phyloP scores from a whole-genome alignment of 2,329 filamentous ascomycete genomes.

The Fonsecaea multimorphosa region DNA sequence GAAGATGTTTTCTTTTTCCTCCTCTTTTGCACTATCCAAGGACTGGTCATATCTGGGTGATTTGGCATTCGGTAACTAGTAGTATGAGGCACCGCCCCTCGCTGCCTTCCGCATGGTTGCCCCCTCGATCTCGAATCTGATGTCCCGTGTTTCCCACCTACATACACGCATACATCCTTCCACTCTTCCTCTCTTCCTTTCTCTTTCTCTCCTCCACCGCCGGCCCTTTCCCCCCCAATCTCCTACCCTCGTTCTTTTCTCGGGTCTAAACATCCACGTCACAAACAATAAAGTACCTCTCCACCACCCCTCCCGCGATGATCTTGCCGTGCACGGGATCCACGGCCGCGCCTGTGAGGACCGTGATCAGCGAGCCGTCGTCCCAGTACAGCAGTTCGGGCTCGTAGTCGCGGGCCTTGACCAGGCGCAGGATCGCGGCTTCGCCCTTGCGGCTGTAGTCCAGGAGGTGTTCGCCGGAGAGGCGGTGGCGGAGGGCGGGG shows the following conservation, averaged over 20 bases:
- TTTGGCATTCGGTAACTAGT: too few relatives aligned
- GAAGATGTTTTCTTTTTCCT: too few relatives aligned
- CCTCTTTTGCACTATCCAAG: too few relatives aligned
- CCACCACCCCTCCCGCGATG: slow-evolving; percentile 33
- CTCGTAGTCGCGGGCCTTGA: slow-evolving; percentile 29
- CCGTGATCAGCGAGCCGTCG: slow-evolving; percentile 28
- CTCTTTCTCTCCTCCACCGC: neutral
- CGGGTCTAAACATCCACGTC: slow-evolving; percentile 13
- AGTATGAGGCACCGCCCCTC: too few relatives aligned
- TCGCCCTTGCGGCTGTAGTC: slow-evolving; percentile 15
- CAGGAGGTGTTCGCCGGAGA: slow-evolving; percentile 17
- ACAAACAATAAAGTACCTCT: slow-evolving; percentile 31
- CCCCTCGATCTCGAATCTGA: neutral
- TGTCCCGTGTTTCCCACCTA: neutral
- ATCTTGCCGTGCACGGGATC: slow-evolving; percentile 20
- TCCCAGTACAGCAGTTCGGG: slow-evolving; percentile 34
- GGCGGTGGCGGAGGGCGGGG: neutral
- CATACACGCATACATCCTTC: neutral
- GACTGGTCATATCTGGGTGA: too few relatives aligned
- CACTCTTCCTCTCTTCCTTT: too few relatives aligned
- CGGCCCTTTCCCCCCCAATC: neutral
- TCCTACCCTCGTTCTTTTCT: neutral
- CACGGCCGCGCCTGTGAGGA: slow-evolving; percentile 31
- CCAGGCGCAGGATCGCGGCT: slow-evolving; percentile 29
- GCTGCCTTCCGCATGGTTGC: too few relatives aligned